Evolutionary conservation across 108 stramenopile species (phyloP).

Genomic region (Chaetoceros muelleri): DNA sequence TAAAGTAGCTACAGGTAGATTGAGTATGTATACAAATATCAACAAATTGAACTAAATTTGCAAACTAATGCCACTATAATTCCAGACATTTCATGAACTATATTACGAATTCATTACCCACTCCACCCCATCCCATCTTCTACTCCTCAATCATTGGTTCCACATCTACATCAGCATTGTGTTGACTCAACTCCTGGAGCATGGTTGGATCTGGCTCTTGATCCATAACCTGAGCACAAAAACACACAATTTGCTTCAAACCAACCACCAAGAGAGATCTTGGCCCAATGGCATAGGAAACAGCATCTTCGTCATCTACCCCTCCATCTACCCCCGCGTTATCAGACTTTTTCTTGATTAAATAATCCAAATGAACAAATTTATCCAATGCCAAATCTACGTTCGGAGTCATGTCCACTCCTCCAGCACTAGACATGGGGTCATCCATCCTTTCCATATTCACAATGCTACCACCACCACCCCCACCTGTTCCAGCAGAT

Average conservation of each 20-base stretch:
- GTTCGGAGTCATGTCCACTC: constrained; percentile 41
- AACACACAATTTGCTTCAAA: constrained; percentile 62
- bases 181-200: constrained; percentile 66
- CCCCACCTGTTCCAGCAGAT: too few species aligned
- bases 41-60: too few species aligned
- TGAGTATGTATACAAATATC: too few species aligned
- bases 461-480: constrained; percentile 20
- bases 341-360: constrained; percentile 55
- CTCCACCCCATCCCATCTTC: too few species aligned
- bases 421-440: constrained; percentile 4
- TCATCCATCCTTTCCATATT: constrained; percentile 12
- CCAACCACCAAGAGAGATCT: constrained; percentile 73
- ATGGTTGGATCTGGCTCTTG: constrained; percentile 81
- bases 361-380: constrained; percentile 66
- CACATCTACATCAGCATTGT: too few species aligned
- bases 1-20: too few species aligned
- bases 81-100: too few species aligned
- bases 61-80: too few species aligned
- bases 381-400: constrained; percentile 57
- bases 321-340: constrained; percentile 11
- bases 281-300: constrained; percentile 75
- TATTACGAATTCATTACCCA: too few species aligned
- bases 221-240: constrained; percentile 71
- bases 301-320: constrained; percentile 36
- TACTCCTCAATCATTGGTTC: constrained; percentile 26